Evolutionary conservation across 495 filamentous ascomycete genomes (phyloP).

Genomic region (Neurospora sp.): DNA sequence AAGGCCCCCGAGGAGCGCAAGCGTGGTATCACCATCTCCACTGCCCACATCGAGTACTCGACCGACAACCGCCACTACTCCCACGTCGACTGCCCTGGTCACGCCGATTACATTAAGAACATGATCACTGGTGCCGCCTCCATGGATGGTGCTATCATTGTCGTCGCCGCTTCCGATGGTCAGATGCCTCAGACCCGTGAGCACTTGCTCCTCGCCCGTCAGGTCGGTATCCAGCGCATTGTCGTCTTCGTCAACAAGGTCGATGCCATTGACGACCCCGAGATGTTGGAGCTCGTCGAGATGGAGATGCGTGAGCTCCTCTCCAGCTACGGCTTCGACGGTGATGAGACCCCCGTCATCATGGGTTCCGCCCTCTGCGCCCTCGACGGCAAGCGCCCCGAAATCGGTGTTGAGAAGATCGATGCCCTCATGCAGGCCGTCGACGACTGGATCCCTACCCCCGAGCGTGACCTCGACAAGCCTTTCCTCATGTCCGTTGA

Average conservation of each 20-base stretch:
- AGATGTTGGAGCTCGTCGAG: constrained; percentile 99
- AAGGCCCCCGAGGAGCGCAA: constrained; percentile 98
- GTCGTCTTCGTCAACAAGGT: constrained; percentile 99
- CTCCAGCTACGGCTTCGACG: constrained; percentile 86
- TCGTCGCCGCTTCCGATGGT: constrained; percentile 95
- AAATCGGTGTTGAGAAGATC: constrained; percentile 78
- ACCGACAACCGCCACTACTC: constrained; percentile 91
- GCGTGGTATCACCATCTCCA: constrained; percentile 98
- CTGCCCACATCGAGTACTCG: constrained; percentile 95
- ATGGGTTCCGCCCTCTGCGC: constrained; percentile 95
- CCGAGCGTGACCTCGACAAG: constrained; percentile 82
- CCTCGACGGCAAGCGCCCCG: constrained; percentile 75
- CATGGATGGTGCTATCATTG: constrained; percentile 98
- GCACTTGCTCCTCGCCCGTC: constrained; percentile 92
- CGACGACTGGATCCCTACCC: constrained; percentile 93
- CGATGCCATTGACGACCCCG: constrained; percentile 88
- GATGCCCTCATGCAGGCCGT: constrained; percentile 82
- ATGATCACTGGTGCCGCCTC: constrained; percentile 97
- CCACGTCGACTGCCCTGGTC: constrained; percentile 98
- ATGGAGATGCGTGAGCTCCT: constrained; percentile 99
- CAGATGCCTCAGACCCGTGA: constrained; percentile 99
- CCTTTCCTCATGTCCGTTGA: constrained; percentile 98
- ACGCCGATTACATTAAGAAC: constrained; percentile 99
- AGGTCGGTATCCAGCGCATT: constrained; percentile 94
- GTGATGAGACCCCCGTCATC: constrained; percentile 92